A percentile compares a stretch with the other conserved stretches of the same genome.
phyloP scores from a whole-genome alignment of 495 filamentous ascomycete species.

The Endocarpon pusillum region DNA sequence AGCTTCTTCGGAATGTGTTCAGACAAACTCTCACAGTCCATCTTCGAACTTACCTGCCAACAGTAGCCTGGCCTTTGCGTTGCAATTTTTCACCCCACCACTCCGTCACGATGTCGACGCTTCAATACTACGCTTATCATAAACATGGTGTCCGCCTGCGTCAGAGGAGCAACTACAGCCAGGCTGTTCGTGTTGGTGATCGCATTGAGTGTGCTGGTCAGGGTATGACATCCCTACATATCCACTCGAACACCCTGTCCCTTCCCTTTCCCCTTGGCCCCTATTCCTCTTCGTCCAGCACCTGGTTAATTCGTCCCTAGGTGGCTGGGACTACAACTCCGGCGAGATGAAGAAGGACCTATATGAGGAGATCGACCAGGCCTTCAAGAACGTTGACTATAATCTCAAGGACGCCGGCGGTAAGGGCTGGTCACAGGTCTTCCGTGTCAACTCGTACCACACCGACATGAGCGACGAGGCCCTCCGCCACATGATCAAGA shows the following conservation, averaged over 20 bases:
- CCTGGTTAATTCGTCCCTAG: constrained; percentile 13
- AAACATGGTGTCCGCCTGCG: constrained; percentile 21
- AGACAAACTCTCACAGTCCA: no score
- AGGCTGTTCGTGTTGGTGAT: constrained; percentile 35
- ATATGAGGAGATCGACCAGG: constrained; percentile 32
- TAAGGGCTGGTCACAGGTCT: constrained; percentile 39
- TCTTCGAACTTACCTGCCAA: no score
- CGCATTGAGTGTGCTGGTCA: constrained; percentile 36
- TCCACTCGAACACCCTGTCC: no score
- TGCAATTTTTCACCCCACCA: no score
- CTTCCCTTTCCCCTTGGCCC: no score
- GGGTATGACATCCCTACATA: constrained; percentile 15
- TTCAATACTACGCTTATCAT: constrained; percentile 25
- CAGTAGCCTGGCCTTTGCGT: no score
- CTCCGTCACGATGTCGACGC: constrained; percentile 31
- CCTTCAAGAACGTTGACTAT: constrained; percentile 35
- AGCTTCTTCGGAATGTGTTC: no score
- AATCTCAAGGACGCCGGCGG: constrained; percentile 32
- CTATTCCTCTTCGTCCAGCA: no score
- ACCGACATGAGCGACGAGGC: constrained; percentile 23
- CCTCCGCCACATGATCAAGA: constrained; percentile 23
- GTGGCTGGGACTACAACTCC: constrained; percentile 31
- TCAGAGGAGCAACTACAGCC: constrained; percentile 27
- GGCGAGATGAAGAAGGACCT: constrained; percentile 20
- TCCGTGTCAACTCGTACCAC: constrained; percentile 31